Base-by-base conservation (phyloP, 2,329 filamentous ascomycete species). In the Cladosporium velox region DNA sequence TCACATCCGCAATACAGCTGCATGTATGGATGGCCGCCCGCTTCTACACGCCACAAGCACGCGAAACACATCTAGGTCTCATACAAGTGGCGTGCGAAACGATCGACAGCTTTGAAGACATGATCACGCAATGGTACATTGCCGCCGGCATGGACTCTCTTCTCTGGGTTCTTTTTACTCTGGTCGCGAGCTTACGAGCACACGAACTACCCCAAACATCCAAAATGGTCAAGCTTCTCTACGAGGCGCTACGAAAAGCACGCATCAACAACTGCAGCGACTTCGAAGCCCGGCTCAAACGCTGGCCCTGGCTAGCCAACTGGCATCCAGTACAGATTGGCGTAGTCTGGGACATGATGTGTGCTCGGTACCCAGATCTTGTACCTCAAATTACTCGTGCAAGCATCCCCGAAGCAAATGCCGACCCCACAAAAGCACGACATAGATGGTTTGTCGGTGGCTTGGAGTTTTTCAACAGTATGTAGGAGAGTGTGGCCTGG, bases 41-140 rank as follows among this genome's bases (percentile, higher is more conserved):
- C 15, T 64, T 64, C 49, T 64, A 64, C 51, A 64, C 61, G 11
- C 61, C 61, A 24, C 61, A 64, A 28, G 61, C 61, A 1, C 49
- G 61, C 24, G 61, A 64, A 18, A 64, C 61, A 34, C 61, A 64
- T 32, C 24, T 64, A 3, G 61, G 51, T 11, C 61, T 64, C 26
- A 64, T 64, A 18, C 47, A 57, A 10, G 24, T 57, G 14, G 61
- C 61, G 4, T 34, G 12, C 15, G 51, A 57, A 26, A 38, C 35
- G 1, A 57, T 64, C 10, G 51, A 41, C 18, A 35, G 51, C 28
- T 64, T 64, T 11, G 51, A 64, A 28, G 61, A 64, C 51, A 64
- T 64, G 61, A 26, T 64, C 51, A 64, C 61, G 11, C 61, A 64
- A 52, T 64, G 61, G 61, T 64, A 64, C n/a, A 64, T 64, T 6